Conservation (phyloP, 768 basidiomycete genomes). For the Termitomyces sp. region DNA sequence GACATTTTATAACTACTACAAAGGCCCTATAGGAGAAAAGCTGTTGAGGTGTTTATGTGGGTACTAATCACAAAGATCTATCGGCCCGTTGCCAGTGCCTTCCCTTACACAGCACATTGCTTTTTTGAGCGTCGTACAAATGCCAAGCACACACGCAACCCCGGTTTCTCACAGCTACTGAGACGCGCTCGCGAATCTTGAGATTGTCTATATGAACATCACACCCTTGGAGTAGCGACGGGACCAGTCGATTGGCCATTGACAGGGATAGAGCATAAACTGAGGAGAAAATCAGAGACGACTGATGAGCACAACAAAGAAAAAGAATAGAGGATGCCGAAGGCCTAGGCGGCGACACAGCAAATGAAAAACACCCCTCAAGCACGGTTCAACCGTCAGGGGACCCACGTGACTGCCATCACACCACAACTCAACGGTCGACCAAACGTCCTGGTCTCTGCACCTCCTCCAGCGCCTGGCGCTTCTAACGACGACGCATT, state of each 20-base stretch:
- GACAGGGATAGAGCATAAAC: background rate
- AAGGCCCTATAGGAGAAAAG: background rate
- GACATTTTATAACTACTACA: background rate
- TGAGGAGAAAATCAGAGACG: background rate
- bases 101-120: background rate
- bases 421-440: background rate
- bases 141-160: background rate
- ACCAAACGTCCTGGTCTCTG: background rate
- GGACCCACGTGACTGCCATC: slow-evolving; percentile 13
- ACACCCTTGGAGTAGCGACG: background rate
- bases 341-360: background rate
- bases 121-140: background rate
- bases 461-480: slow-evolving; percentile 2
- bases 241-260: background rate
- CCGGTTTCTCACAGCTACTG: too few relatives aligned
- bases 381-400: too few relatives aligned
- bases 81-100: background rate
- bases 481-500: background rate
- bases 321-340: background rate
- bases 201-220: background rate
- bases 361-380: too few relatives aligned
- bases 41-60: background rate
- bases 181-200: background rate
- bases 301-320: background rate
- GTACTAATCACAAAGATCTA: background rate